These are phyloP conservation scores for Lentinula raphanica DNA, from an alignment of 768 basidiomycete species.

Conservation along the genomic window DNA sequence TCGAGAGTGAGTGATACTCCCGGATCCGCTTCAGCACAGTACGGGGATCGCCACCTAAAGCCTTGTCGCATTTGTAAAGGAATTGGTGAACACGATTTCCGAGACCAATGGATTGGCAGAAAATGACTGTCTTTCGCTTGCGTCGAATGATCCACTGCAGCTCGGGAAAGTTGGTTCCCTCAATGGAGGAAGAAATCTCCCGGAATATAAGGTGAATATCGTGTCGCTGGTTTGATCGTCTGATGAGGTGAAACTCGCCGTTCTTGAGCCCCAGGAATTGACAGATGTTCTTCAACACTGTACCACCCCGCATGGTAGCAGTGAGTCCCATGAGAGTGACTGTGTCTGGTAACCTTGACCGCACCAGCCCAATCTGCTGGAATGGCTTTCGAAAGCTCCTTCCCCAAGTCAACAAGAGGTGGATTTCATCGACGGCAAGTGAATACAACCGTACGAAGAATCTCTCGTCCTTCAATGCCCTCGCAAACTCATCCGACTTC, in stretches of 20 bases:
- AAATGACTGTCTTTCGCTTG: conserved; percentile 19
- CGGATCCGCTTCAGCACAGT: conserved; percentile 11
- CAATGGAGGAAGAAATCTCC: conserved; percentile 13
- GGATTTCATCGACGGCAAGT: conserved; percentile 23
- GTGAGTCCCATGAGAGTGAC: background rate
- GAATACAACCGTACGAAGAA: conserved; percentile 17
- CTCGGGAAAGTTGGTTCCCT: conserved; percentile 16
- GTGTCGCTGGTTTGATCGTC: conserved; percentile 19
- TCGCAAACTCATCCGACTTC: background rate
- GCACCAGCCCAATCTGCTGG: conserved; percentile 17
- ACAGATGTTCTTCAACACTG: conserved; percentile 9
- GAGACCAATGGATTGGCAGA: conserved; percentile 10
- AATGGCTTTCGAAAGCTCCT: conserved; percentile 18
- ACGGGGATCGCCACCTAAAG: background rate
- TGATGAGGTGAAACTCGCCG: conserved; percentile 16
- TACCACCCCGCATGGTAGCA: background rate
- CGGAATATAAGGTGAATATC: conserved; percentile 21
- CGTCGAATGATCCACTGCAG: conserved; percentile 20
- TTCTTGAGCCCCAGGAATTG: conserved; percentile 16
- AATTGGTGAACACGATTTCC: background rate
- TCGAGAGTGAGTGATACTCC: background rate
- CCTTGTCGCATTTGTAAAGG: background rate
- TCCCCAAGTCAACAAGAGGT: conserved; percentile 21
- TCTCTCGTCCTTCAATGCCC: background rate
- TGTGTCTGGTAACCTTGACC: conserved; percentile 10